phyloP scores from a whole-genome alignment of 2,329 filamentous ascomycete genomes.

The Aspergillus tanneri region DNA sequence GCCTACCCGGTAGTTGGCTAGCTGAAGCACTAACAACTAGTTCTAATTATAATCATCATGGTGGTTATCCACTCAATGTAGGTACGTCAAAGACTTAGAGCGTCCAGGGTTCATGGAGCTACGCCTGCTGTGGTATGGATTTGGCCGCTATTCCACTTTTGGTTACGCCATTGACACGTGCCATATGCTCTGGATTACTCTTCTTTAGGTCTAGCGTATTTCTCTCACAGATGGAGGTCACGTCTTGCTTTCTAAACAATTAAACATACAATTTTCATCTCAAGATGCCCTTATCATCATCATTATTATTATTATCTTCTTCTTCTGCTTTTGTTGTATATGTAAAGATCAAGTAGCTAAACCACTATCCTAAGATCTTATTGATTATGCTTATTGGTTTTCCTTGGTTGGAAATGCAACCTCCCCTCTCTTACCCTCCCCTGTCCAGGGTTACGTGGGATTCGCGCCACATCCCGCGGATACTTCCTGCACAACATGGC shows the following conservation, averaged over 20 bases:
- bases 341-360: too few species aligned
- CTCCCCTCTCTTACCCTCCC: slow-evolving; percentile 13
- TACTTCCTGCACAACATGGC: slow-evolving; percentile 24
- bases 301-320: slow-evolving; percentile 5
- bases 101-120: not conserved
- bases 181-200: not conserved
- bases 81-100: not conserved
- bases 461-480: slow-evolving; percentile 23
- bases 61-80: not conserved
- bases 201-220: not conserved
- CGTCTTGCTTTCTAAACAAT: not conserved
- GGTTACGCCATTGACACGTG: not conserved
- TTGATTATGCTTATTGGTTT: slow-evolving; percentile 3
- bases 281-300: slow-evolving; percentile 1
- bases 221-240: not conserved
- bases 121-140: too few species aligned
- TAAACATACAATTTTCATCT: not conserved
- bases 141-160: not conserved
- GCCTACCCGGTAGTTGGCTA: not conserved
- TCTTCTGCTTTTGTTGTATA: not conserved
- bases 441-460: slow-evolving; percentile 24
- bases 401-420: slow-evolving; percentile 20
- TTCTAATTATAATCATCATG: not conserved
- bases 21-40: not conserved
- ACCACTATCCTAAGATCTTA: too few species aligned